phyloP scores from a whole-genome alignment of 23 red algal species.

The Gracilaria vermiculophylla region DNA sequence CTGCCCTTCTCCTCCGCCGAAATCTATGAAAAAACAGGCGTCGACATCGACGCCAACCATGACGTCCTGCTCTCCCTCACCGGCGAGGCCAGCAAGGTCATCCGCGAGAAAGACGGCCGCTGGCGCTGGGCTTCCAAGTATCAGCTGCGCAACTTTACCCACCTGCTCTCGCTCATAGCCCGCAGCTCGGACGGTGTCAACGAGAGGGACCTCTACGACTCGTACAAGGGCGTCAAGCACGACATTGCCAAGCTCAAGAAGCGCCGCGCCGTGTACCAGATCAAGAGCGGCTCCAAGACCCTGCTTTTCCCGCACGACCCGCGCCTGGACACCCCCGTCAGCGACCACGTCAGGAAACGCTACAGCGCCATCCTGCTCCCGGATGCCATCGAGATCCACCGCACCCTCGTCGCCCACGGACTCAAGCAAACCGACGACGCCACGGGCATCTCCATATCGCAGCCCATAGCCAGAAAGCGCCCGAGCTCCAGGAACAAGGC shows the following conservation, averaged over 20 bases:
- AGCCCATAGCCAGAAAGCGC: slow-evolving; percentile 42
- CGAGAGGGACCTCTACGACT: slow-evolving; percentile 80
- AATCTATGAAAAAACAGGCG: slow-evolving; percentile 39
- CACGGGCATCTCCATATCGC: slow-evolving; percentile 34
- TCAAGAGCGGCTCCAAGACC: slow-evolving; percentile 38
- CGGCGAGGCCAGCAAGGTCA: slow-evolving; percentile 72
- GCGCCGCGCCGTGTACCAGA: slow-evolving; percentile 25
- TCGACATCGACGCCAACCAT: slow-evolving; percentile 57
- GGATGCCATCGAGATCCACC: slow-evolving; percentile 77
- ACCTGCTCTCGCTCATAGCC: slow-evolving; percentile 68
- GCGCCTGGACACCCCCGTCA: slow-evolving; percentile 32
- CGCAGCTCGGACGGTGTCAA: slow-evolving; percentile 68
- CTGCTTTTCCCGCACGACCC: slow-evolving; percentile 30
- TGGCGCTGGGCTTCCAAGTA: slow-evolving; percentile 93
- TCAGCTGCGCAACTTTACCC: slow-evolving; percentile 73
- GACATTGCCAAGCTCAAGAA: slow-evolving; percentile 74
- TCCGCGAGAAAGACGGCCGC: slow-evolving; percentile 76
- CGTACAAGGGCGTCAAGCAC: slow-evolving; percentile 82
- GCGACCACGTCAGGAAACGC: slow-evolving; percentile 62
- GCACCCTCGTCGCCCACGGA: slow-evolving; percentile 58
- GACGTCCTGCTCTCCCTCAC: slow-evolving; percentile 72
- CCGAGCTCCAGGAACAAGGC: slow-evolving; percentile 31
- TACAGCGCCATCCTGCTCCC: slow-evolving; percentile 58
- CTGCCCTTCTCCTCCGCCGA: slow-evolving; percentile 39
- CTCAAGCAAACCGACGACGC: slow-evolving; percentile 63